Percentiles rank a stretch among this genome's conserved stretches.
These are phyloP conservation scores for Colletotrichum phormii DNA, from an alignment of 2,329 filamentous ascomycete species.

Conservation along the genomic window DNA sequence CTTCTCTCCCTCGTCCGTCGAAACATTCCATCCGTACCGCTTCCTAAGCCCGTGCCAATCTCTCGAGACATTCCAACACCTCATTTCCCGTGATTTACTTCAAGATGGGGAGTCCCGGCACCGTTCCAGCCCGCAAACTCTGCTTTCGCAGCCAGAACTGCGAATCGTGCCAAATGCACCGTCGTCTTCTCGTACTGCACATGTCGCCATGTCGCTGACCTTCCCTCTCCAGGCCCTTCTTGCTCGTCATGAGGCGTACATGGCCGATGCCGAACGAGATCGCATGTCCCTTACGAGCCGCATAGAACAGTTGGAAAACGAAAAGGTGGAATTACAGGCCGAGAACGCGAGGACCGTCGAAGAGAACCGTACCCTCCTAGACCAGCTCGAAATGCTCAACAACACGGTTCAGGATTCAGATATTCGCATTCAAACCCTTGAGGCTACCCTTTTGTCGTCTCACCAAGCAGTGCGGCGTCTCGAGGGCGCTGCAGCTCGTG, in stretches of 20 bases:
- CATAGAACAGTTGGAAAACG: slow-evolving; percentile 80
- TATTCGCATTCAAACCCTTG: slow-evolving; percentile 79
- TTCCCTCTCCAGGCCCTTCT: slow-evolving; percentile 86
- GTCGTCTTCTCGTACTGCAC: slow-evolving; percentile 39
- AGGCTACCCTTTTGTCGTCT: slow-evolving; percentile 80
- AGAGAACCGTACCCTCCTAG: slow-evolving; percentile 84
- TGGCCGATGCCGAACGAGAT: slow-evolving; percentile 90
- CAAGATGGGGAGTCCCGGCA: slow-evolving; percentile 19
- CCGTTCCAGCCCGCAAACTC: slow-evolving; percentile 41
- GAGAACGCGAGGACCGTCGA: slow-evolving; percentile 83
- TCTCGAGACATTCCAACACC: slow-evolving; percentile 34
- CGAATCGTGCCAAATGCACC: slow-evolving; percentile 17
- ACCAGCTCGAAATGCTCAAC: slow-evolving; percentile 89
- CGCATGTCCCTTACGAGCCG: slow-evolving; percentile 77
- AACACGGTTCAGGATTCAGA: slow-evolving; percentile 83
- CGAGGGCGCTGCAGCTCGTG: slow-evolving; percentile 78
- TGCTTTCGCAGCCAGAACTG: slow-evolving; percentile 36
- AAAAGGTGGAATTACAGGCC: slow-evolving; percentile 79
- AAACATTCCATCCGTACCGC: slow-evolving; percentile 30
- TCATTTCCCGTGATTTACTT: slow-evolving; percentile 27
- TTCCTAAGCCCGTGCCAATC: slow-evolving; percentile 4
- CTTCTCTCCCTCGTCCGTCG: not conserved
- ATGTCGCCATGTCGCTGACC: slow-evolving; percentile 67
- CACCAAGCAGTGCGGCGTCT: slow-evolving; percentile 82
- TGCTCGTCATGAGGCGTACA: slow-evolving; percentile 92